Percentiles rank a stretch among this genome's conserved stretches.
phyloP scores from a whole-genome alignment of 257 asterid species.

The Verbascum thapsus region DNA sequence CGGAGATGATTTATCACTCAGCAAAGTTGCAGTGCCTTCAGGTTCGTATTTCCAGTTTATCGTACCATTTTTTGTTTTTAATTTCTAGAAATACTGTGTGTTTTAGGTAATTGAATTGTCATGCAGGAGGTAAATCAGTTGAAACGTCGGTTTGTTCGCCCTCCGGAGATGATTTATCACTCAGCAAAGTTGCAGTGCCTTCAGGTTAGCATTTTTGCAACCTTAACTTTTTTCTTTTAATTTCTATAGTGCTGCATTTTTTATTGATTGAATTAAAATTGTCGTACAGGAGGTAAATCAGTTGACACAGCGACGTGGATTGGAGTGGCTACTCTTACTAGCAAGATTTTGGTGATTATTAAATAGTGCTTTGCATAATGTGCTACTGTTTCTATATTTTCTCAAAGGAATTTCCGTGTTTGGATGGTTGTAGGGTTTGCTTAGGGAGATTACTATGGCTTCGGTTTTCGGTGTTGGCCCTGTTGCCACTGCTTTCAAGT shows the following conservation, averaged over 20 bases:
- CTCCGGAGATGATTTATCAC: conserved; percentile 18
- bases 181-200: conserved; percentile 9
- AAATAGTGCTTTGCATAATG: not conserved
- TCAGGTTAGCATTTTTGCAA: conserved; percentile 21
- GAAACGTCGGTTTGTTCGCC: too few relatives aligned
- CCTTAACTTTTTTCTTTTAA: not conserved
- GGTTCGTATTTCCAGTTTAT: too few relatives aligned
- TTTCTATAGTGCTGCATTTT: not conserved
- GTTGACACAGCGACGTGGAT: conserved; percentile 36
- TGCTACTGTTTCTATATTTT: not conserved
- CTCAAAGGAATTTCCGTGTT: not conserved
- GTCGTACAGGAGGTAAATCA: conserved; percentile 30
- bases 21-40: too few relatives aligned
- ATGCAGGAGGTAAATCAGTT: too few relatives aligned
- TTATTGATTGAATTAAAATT: not conserved
- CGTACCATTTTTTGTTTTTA: too few relatives aligned
- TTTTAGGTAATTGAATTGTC: too few relatives aligned
- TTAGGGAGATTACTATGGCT: conserved; percentile 46
- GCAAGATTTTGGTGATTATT: conserved; percentile 47
- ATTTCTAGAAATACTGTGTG: too few relatives aligned
- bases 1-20: too few relatives aligned
- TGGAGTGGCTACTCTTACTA: conserved; percentile 45
- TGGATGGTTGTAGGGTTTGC: conserved; percentile 40
- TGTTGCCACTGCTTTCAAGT: conserved; percentile 47
- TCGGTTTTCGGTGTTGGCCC: conserved; percentile 45